Conservation (phyloP, 1,284 basidiomycete genomes). For the Heliocybe sulcata region DNA sequence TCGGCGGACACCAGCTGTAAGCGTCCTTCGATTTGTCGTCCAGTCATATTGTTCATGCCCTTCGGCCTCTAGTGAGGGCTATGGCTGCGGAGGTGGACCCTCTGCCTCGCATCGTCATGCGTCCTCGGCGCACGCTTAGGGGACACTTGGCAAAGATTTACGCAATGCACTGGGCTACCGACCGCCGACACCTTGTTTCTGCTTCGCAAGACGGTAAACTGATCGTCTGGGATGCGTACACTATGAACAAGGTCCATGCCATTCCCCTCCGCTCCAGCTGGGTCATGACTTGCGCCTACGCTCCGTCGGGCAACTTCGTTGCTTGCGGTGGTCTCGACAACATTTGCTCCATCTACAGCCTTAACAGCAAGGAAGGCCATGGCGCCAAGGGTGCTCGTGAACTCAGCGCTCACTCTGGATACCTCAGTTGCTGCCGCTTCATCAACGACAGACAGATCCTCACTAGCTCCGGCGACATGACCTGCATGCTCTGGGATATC, state of each 20-base stretch:
- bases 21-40: constrained; percentile 26
- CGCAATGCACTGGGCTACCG: constrained; percentile 98
- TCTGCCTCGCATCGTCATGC: constrained; percentile 93
- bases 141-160: constrained; percentile 99
- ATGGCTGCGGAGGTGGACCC: constrained; percentile 97
- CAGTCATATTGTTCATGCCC: constrained; percentile 3
- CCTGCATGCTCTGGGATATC: constrained; percentile 99
- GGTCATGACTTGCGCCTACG: constrained; percentile 99
- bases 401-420: constrained; percentile 94
- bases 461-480: constrained; percentile 98
- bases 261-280: constrained; percentile 96
- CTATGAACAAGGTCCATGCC: constrained; percentile 99
- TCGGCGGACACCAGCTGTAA: constrained; percentile 93
- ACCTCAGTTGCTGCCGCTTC: constrained; percentile 96
- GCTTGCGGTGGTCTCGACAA: constrained; percentile 99
- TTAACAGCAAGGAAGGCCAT: constrained; percentile 69
- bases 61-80: constrained; percentile 63
- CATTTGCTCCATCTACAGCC: constrained; percentile 96
- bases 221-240: constrained; percentile 99
- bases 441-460: constrained; percentile 98
- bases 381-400: constrained; percentile 81
- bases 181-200: constrained; percentile 95
- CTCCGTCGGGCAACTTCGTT: constrained; percentile 94
- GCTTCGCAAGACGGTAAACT: constrained; percentile 99
- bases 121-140: constrained; percentile 88